Conservation (phyloP, 2,329 filamentous ascomycete species). For the Coccinonectria pachysandricola region DNA sequence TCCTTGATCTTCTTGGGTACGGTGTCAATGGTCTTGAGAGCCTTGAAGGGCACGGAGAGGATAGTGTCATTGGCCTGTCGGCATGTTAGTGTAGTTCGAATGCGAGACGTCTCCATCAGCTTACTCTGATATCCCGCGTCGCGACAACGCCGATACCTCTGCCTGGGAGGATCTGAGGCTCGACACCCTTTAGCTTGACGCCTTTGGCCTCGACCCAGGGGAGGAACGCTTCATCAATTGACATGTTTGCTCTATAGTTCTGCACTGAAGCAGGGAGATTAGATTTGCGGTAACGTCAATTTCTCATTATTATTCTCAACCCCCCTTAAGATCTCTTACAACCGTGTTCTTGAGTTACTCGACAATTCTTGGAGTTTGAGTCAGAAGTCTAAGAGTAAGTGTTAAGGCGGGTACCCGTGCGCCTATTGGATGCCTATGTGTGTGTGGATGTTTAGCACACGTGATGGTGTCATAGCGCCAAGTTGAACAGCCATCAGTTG, state of each 20-base stretch:
- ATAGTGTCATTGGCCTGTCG: slow-evolving; percentile 41
- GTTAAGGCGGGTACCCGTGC: too few relatives aligned
- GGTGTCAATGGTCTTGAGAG: slow-evolving; percentile 54
- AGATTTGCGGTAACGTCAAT: slow-evolving; percentile 6
- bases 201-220: slow-evolving; percentile 50
- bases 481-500: slow-evolving; percentile 3
- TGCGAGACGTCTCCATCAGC: not conserved
- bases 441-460: too few relatives aligned
- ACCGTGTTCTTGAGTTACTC: too few relatives aligned
- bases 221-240: slow-evolving; percentile 33
- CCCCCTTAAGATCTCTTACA: too few relatives aligned
- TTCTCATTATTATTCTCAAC: not conserved
- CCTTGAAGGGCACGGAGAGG: slow-evolving; percentile 52
- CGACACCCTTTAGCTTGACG: slow-evolving; percentile 43
- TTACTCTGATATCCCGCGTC: slow-evolving; percentile 53
- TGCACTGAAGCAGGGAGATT: not conserved
- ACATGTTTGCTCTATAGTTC: slow-evolving; percentile 9
- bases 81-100: too few relatives aligned
- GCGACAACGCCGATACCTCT: slow-evolving; percentile 73
- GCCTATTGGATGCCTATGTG: too few relatives aligned
- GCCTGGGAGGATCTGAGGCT: slow-evolving; percentile 55
- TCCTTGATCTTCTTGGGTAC: slow-evolving; percentile 44
- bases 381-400: too few relatives aligned
- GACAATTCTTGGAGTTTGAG: slow-evolving; percentile 3
- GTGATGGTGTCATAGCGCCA: too few relatives aligned